Evolutionary conservation across 2,329 filamentous ascomycete species (phyloP), one percentile per base, ranked within the genome.

Genomic region (Colletotrichum sp.): DNA sequence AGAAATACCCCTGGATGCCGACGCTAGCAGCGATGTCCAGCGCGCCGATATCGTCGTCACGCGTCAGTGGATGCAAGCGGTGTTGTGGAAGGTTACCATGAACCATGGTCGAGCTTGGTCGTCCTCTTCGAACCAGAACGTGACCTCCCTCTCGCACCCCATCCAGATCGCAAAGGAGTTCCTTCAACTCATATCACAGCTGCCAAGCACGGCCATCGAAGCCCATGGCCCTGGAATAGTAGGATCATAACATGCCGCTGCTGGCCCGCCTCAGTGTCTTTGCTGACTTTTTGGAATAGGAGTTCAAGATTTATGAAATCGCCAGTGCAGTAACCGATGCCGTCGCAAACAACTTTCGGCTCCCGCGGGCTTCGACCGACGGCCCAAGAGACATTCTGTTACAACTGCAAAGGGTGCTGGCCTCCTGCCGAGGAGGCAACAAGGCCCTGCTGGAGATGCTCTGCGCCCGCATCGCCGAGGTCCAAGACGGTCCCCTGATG

Each of bases 31-130:
- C n/a, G 87, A 89, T 30, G 85, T 89, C 0, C 88, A 89, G 71
- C 85, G 85, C 9, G 88, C 87, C 5, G 88, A 89, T 65, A 83
- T 89, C n/a, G 86, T 84, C 72, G 87, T 89, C 5, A 89, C 88
- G 0, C 81, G 86, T 2, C 87, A 89, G 62, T 89, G 88, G 88
- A 89, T 89, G 88, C 85, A 87, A 9, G 85, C 88, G 57, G 84
- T 89, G 4, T 76, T 89, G 16, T 89, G 87, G 88, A 83, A 87
- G 18, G 82, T 86, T 2, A 83, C 85, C 1, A 80, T 85, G 32
- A 80, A 82, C 1, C 82, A 82, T 72, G 82, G 82, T 4, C 83
- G 80, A 36, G 77, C 77, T 26, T 78, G 79, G 63, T 71, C 69
- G 6, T 52, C 44, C 44, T 52, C 44, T 52, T 75, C 79, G 30